Base-by-base conservation (phyloP, 1,139 yeast genomes). In the Taiozyma sp. region DNA sequence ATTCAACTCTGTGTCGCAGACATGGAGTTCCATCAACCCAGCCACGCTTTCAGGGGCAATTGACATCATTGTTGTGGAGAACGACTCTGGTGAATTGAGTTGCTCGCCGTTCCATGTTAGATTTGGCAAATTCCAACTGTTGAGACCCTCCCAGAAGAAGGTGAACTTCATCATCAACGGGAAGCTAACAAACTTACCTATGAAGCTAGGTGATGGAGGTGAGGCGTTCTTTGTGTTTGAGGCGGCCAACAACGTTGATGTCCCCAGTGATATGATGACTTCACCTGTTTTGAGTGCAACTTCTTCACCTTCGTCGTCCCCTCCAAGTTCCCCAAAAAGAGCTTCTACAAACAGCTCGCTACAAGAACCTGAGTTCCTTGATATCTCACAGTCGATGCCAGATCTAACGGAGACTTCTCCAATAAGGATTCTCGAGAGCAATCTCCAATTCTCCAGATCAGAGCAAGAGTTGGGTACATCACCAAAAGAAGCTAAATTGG, bases 171-270 rank as follows among this genome's bases (percentile, higher is more conserved):
- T 81, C 43, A 96, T 95, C 43, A 93, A 93, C 70, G 97, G 87
- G 39, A 79, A 79, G 55, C 78, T 84, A 51, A 87, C 96, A 0
- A 86, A 89, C 60, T 74, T 92, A 51, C 97, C 97, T 13, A 93
- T 93, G 99, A 93, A 93, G 69, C 72, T 93, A 48, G 96, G 97
- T 13, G 99, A 93, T 55, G 97, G 96, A 4, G 99, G 99, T 28
- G 99, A 93, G 68, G 99, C 98, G 0, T 92, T 91, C 67, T 93
- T 93, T 65, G 99, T 93, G 47, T 92, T 93, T 71, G 97, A 92
- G 64, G 88, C 97, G 2, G 79, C 79, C 42, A 76, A 78, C 51
- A 69, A 69, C 47, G 67, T 70, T 28, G 79, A 79, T 48, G 86
- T 92, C 19, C 96, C 97, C 1, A 75, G 78, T 52, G 87, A 89